Percentiles rank a stretch among this genome's conserved stretches.
These are phyloP conservation scores for Talaromyces sp. DNA, from an alignment of 2,329 filamentous ascomycete species.

Conservation along the genomic window DNA sequence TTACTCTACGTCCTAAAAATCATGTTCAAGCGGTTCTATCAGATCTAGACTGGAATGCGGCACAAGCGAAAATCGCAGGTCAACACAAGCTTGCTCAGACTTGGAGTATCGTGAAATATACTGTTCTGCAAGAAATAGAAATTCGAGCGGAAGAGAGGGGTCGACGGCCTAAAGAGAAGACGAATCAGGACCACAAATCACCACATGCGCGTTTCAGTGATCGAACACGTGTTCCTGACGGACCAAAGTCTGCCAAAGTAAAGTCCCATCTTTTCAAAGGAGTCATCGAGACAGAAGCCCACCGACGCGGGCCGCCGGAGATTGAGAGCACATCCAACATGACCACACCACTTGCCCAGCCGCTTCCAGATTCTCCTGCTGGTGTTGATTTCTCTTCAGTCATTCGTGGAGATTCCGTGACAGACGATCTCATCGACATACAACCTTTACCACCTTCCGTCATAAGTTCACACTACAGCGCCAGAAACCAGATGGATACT, in stretches of 20 bases:
- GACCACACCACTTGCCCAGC: slow-evolving; percentile 53
- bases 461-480: slow-evolving; percentile 34
- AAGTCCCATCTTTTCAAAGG: slow-evolving; percentile 45
- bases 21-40: slow-evolving; percentile 35
- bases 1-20: slow-evolving; percentile 24
- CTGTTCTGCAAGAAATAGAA: slow-evolving; percentile 50
- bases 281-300: slow-evolving; percentile 36
- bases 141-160: slow-evolving; percentile 35
- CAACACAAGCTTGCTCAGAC: slow-evolving; percentile 54
- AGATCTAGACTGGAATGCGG: slow-evolving; percentile 53
- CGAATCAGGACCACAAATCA: slow-evolving; percentile 26
- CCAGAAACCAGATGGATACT: slow-evolving; percentile 24
- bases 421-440: slow-evolving; percentile 36
- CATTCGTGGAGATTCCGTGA: slow-evolving; percentile 26
- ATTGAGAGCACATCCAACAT: slow-evolving; percentile 54
- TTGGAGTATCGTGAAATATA: slow-evolving; percentile 55
- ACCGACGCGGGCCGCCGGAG: slow-evolving; percentile 32
- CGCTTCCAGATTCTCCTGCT: slow-evolving; percentile 40
- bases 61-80: slow-evolving; percentile 50
- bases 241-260: slow-evolving; percentile 35
- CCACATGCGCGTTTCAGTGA: slow-evolving; percentile 30
- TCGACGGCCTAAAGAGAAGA: slow-evolving; percentile 22
- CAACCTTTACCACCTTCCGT: slow-evolving; percentile 44
- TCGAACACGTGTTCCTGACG: slow-evolving; percentile 27
- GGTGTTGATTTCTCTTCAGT: slow-evolving; percentile 30